Evolutionary conservation across 1,284 basidiomycete genomes (phyloP).

Genomic region (Tausonia pullulans): DNA sequence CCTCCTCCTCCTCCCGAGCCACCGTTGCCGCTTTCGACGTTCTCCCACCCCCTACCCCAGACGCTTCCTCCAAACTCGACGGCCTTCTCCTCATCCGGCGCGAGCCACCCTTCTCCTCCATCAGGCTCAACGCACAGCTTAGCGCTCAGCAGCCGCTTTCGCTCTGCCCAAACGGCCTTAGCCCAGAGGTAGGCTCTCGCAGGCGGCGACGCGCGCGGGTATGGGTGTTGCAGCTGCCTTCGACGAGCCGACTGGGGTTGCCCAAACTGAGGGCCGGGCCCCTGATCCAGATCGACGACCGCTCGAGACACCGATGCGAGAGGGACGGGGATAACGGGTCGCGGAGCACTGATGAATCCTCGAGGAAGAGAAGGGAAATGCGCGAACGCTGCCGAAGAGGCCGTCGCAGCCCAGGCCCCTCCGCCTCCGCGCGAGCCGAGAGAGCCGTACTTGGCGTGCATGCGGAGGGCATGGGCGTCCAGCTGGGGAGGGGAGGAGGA

Average conservation of each 20-base stretch:
- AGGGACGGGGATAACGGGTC: not conserved
- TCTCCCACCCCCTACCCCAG: conserved; percentile 12
- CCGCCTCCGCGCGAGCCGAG: too few species aligned
- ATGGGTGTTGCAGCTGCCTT: too few species aligned
- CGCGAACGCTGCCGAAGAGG: not conserved
- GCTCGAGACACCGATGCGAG: not conserved
- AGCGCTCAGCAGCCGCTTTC: not conserved
- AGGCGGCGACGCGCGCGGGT: conserved; percentile 1
- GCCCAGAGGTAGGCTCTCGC: conserved; percentile 13
- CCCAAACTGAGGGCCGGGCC: too few species aligned
- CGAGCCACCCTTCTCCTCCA: conserved; percentile 6
- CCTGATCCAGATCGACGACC: too few species aligned
- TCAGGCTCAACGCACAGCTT: conserved; percentile 3
- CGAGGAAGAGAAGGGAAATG: conserved; percentile 7
- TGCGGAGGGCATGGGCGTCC: not conserved
- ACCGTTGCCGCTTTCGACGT: not conserved
- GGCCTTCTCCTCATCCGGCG: conserved; percentile 7
- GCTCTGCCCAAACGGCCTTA: conserved; percentile 12
- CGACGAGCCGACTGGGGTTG: too few species aligned
- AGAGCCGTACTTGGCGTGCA: too few species aligned
- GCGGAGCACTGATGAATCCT: conserved; percentile 1
- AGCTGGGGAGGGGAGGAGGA: not conserved
- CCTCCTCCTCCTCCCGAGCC: not conserved
- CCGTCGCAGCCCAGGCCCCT: too few species aligned
- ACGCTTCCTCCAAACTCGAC: conserved; percentile 9